Evolutionary conservation across 805 yeast species (phyloP).

Genomic region (Grigorovia humatica): DNA sequence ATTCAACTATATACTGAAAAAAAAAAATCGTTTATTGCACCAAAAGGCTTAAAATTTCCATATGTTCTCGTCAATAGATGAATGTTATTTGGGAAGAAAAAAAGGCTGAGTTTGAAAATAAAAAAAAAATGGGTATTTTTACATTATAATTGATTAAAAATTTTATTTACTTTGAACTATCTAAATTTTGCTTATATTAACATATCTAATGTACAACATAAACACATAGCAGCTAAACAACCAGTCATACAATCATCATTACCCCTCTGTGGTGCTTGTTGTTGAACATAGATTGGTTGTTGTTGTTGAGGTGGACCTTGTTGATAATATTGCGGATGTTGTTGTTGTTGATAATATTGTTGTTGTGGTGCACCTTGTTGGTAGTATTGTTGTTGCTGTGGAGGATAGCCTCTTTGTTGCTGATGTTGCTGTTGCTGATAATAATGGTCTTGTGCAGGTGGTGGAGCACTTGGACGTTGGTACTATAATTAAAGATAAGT

Average conservation of each 20-base stretch:
- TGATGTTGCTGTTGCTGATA: not conserved
- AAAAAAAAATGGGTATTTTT: too few relatives aligned
- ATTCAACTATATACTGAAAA: too few relatives aligned
- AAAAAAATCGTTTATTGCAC: too few relatives aligned
- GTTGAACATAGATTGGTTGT: constrained; percentile 42
- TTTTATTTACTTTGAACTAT: too few relatives aligned
- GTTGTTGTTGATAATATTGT: constrained; percentile 15
- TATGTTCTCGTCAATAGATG: too few relatives aligned
- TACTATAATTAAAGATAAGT: constrained; percentile 6
- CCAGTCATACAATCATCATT: constrained; percentile 36
- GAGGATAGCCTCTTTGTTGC: constrained; percentile 3
- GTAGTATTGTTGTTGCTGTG: constrained; percentile 31
- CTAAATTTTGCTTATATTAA: constrained; percentile 25
- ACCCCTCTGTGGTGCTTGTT: constrained; percentile 28
- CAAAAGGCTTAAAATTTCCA: too few relatives aligned
- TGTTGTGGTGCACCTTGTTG: constrained; percentile 34
- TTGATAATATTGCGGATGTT: constrained; percentile 22
- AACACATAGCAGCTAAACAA: constrained; percentile 41
- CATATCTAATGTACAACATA: constrained; percentile 43
- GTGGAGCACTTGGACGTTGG: constrained; percentile 23
- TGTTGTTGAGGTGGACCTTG: constrained; percentile 36
- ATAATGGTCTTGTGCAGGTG: constrained; percentile 14
- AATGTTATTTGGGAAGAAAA: too few relatives aligned
- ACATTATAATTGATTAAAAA: not conserved
- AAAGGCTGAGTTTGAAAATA: too few relatives aligned